These are phyloP conservation scores for Lecanicillium sp. DNA, from an alignment of 2,329 filamentous ascomycete genomes.

Conservation along the genomic window DNA sequence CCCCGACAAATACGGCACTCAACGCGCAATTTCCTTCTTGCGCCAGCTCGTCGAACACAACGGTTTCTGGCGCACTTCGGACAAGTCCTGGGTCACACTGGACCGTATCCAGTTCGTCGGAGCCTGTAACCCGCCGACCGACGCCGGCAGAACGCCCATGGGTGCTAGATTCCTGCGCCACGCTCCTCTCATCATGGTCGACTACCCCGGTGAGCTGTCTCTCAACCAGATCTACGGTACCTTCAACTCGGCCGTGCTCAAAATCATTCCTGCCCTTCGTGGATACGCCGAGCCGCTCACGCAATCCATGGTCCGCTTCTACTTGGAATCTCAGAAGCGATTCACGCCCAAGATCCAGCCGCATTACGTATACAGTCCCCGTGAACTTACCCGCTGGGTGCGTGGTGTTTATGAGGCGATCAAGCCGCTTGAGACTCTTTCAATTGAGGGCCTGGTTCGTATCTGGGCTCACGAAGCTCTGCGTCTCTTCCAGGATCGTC, in stretches of 20 bases:
- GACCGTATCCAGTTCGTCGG: conserved; percentile 99
- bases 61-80: conserved; percentile 95
- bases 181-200: conserved; percentile 98
- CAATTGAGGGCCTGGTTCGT: conserved; percentile 84
- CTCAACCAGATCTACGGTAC: conserved; percentile 97
- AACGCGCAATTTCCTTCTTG: conserved; percentile 94
- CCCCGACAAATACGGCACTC: conserved; percentile 94
- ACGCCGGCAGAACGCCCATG: conserved; percentile 92
- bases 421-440: conserved; percentile 78
- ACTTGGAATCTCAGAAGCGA: conserved; percentile 84
- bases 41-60: conserved; percentile 98
- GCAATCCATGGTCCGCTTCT: conserved; percentile 95
- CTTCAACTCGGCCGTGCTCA: conserved; percentile 92
- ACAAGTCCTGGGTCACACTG: conserved; percentile 95
- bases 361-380: conserved; percentile 98
- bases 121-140: conserved; percentile 96
- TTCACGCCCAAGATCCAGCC: conserved; percentile 97
- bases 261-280: conserved; percentile 90
- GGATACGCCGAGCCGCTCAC: conserved; percentile 93
- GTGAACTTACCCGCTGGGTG: conserved; percentile 96
- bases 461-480: conserved; percentile 98
- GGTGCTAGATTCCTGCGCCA: conserved; percentile 91
- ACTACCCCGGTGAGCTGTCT: conserved; percentile 94
- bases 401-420: conserved; percentile 97
- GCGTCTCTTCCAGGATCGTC: conserved; percentile 92